Conservation (phyloP, 2,329 filamentous ascomycete genomes). For the Fonsecaea erecta region DNA sequence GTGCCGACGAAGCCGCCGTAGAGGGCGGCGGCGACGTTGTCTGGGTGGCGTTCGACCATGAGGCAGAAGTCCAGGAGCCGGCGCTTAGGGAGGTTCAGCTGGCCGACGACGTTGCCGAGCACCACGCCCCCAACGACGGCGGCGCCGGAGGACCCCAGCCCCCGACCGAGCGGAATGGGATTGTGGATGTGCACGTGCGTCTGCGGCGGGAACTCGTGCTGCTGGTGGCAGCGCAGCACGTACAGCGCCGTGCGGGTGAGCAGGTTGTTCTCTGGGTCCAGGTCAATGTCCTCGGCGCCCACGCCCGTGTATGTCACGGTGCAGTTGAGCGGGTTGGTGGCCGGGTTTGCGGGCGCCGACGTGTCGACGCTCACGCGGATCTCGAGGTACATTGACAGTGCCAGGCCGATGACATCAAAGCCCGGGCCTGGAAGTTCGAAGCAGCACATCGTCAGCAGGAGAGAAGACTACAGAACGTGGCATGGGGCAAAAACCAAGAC, state of each 20-base stretch:
- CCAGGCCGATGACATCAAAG: slow-evolving; percentile 95
- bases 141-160: slow-evolving; percentile 91
- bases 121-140: slow-evolving; percentile 96
- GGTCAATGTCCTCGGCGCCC: slow-evolving; percentile 72
- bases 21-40: slow-evolving; percentile 92
- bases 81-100: slow-evolving; percentile 66
- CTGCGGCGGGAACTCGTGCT: slow-evolving; percentile 79
- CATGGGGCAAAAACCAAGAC: background rate
- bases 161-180: slow-evolving; percentile 89
- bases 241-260: slow-evolving; percentile 94
- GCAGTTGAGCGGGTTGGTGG: slow-evolving; percentile 66
- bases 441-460: background rate
- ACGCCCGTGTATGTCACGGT: slow-evolving; percentile 87
- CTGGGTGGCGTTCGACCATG: slow-evolving; percentile 89
- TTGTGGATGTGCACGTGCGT: slow-evolving; percentile 96
- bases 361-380: slow-evolving; percentile 75
- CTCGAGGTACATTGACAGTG: slow-evolving; percentile 91
- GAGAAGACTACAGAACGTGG: background rate
- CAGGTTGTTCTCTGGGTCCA: slow-evolving; percentile 85
- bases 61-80: slow-evolving; percentile 93
- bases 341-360: slow-evolving; percentile 23
- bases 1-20: slow-evolving; percentile 97
- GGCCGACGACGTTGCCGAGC: slow-evolving; percentile 85
- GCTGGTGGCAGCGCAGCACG: slow-evolving; percentile 87
- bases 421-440: slow-evolving; percentile 66